Evolutionary conservation across 2,329 filamentous ascomycete species (phyloP).

Genomic region (Blastomyces percursus): DNA sequence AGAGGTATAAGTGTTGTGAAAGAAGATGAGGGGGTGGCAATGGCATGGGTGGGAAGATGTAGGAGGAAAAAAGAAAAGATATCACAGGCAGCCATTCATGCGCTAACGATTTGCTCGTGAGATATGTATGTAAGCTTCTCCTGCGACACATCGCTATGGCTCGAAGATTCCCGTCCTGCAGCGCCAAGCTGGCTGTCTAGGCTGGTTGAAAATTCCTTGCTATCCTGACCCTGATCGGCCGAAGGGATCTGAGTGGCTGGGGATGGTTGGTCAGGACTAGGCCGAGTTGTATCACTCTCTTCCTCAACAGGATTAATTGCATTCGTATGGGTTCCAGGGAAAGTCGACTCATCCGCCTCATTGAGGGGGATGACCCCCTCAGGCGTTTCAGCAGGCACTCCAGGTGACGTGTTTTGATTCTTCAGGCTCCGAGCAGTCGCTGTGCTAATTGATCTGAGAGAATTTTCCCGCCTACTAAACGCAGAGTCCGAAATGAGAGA

Average conservation of each 20-base stretch:
- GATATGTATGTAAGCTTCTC: conserved; percentile 3
- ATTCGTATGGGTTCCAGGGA: not conserved
- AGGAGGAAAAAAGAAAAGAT: not conserved
- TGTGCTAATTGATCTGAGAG: conserved; percentile 54
- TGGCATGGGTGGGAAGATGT: not conserved
- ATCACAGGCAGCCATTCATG: not conserved
- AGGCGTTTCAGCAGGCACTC: not conserved
- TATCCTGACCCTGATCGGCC: not conserved
- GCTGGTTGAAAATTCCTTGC: not conserved
- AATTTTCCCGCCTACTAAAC: conserved; percentile 46
- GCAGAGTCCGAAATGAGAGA: conserved; percentile 19
- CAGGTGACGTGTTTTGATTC: conserved; percentile 17
- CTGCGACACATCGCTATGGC: not conserved
- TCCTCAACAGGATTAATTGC: not conserved
- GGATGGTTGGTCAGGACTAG: not conserved
- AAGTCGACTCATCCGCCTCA: not conserved
- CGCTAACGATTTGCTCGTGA: conserved; percentile 5
- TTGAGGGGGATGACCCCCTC: not conserved
- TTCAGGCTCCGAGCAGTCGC: conserved; percentile 50
- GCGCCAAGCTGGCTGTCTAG: not conserved
- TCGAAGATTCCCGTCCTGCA: not conserved
- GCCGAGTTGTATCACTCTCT: not conserved
- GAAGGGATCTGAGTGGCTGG: not conserved
- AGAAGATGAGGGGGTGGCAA: not conserved
- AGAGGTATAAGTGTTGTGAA: no score